A percentile compares a stretch with the other conserved stretches of the same genome.
phyloP scores from a whole-genome alignment of 2,329 filamentous ascomycete species.

The Cordyceps cateniannulata region DNA sequence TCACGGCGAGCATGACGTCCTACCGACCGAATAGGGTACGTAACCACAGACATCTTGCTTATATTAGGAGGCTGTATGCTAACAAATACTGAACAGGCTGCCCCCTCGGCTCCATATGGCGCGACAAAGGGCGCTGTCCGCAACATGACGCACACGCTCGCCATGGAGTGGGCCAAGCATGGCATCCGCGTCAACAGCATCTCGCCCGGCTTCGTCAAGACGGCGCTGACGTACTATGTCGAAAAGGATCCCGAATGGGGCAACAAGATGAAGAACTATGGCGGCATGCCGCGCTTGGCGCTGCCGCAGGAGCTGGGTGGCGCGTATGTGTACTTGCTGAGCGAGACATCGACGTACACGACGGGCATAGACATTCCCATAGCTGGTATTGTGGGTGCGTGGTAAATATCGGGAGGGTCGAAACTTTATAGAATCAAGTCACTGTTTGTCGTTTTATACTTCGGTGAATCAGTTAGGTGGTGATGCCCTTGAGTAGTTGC shows the following conservation, averaged over 20 bases:
- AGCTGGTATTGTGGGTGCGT: conserved; percentile 26
- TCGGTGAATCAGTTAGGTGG: too few relatives aligned
- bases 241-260: conserved; percentile 48
- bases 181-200: conserved; percentile 41
- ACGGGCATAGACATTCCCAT: conserved; percentile 45
- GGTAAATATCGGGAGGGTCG: background rate
- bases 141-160: conserved; percentile 34
- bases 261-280: conserved; percentile 51
- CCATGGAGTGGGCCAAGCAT: conserved; percentile 43
- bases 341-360: conserved; percentile 44
- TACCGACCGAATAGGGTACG: conserved; percentile 38
- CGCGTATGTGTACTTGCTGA: conserved; percentile 51
- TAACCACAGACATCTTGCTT: background rate
- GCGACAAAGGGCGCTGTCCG: conserved; percentile 37
- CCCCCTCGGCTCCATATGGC: conserved; percentile 43
- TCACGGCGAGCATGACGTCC: conserved; percentile 41
- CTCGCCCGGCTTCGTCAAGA: conserved; percentile 31
- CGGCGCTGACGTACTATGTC: conserved; percentile 38
- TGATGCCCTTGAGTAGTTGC: too few relatives aligned
- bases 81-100: conserved; percentile 23
- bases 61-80: background rate
- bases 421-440: background rate
- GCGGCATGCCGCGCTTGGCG: conserved; percentile 48
- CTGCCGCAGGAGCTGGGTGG: conserved; percentile 47
- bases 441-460: too few relatives aligned